phyloP scores from a whole-genome alignment of 164 flowering plant genomes.

The Magnolia officinalis region DNA sequence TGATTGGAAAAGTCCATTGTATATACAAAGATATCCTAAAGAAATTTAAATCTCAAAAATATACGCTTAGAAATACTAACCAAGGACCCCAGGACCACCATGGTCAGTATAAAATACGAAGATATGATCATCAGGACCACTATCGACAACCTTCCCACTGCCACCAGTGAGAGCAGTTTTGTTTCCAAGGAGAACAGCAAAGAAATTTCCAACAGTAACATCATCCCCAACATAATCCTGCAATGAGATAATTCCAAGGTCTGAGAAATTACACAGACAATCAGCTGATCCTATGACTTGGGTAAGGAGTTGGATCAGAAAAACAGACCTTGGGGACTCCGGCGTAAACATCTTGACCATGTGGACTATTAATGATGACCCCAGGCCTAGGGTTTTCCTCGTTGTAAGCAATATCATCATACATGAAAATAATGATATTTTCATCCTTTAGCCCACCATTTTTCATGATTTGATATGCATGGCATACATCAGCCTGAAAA shows the following conservation, averaged over 20 bases:
- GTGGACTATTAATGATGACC: slow-evolving; percentile 69
- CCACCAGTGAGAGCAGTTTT: slow-evolving; percentile 76
- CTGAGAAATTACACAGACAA: not conserved
- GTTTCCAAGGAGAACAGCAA: slow-evolving; percentile 79
- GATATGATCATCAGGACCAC: slow-evolving; percentile 78
- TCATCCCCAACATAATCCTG: slow-evolving; percentile 85
- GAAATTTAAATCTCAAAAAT: not conserved
- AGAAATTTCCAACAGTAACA: slow-evolving; percentile 65
- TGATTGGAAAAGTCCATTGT: not conserved
- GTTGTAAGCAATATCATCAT: slow-evolving; percentile 79
- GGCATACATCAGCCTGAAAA: slow-evolving; percentile 79
- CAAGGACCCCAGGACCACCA: slow-evolving; percentile 92
- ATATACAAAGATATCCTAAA: not conserved
- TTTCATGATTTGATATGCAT: slow-evolving; percentile 84
- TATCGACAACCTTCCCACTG: slow-evolving; percentile 78
- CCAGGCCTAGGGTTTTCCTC: slow-evolving; percentile 80
- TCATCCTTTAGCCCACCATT: slow-evolving; percentile 86
- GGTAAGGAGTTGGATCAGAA: not conserved
- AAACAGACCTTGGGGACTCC: slow-evolving; percentile 81
- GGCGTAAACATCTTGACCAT: slow-evolving; percentile 67
- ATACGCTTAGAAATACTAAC: slow-evolving; percentile 40
- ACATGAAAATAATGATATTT: slow-evolving; percentile 83
- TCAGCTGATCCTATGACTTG: not conserved
- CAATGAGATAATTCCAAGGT: slow-evolving; percentile 12
- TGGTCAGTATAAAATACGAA: slow-evolving; percentile 79